Evolutionary conservation across 1,284 basidiomycete genomes (phyloP), one percentile per base, ranked within the genome.

Genomic region (Serendipita sp.): DNA sequence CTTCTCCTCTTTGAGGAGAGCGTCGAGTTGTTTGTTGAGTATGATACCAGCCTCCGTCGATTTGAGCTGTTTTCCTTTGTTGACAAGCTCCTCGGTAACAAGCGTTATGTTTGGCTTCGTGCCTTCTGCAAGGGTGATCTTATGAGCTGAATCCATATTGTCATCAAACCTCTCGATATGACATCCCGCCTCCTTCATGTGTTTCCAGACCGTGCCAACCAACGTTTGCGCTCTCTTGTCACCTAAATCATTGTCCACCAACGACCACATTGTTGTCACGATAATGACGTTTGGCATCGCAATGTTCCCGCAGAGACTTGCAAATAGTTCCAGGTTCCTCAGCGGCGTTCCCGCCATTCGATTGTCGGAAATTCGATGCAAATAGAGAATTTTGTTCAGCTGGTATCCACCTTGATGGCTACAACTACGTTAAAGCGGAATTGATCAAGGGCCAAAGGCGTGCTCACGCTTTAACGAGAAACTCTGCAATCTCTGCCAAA

Each of bases 181-280:
- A 3, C 67, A 68, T 30, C 68, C 68, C 26, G 62, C 55, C 8
- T 64, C 62, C 3, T 69, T 60, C 63, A 73, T 67, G 0, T 43
- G 43, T 8, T 67, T 65, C 69, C 69, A 70, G 62, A 67, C 71
- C 0, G 62, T 64, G 2, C 34, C 30, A 34, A 55, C 64, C 13
- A 74, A 67, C 32, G 72, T 67, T 3, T 38, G 62, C 61, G 71
- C 70, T 38, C 68, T 67, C n/a, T 61, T 29, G 17, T 66, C 64
- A 0, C 65, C 69, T 12, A 63, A 53, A 35, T 35, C 6, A 2
- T 8, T 1, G 1, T 47, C 22, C 22, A 68, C 66, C n/a, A 66
- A 63, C 50, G 69, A 68, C 74, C 74, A 75, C 68, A 72, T 74
- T 0, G 73, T 74, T 5, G 73, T 74, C 2, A 68, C 69, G 4